These are phyloP conservation scores for Penicillium polonicum DNA, from an alignment of 2,329 filamentous ascomycete genomes.

Conservation along the genomic window DNA sequence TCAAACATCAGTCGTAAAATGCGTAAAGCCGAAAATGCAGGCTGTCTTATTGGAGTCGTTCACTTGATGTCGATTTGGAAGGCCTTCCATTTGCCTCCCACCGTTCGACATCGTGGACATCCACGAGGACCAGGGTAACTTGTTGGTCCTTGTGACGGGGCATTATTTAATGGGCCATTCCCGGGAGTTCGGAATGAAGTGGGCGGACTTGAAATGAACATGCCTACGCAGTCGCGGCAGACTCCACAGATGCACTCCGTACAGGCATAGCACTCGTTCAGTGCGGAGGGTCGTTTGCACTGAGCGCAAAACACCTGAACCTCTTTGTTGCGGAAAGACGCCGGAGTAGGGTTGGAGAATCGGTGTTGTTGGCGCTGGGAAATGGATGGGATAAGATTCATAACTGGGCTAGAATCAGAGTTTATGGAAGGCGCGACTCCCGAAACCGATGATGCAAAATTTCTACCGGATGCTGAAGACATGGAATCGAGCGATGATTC, in stretches of 20 bases:
- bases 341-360: slow-evolving; percentile 55
- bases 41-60: slow-evolving; percentile 12
- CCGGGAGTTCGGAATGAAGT: slow-evolving; percentile 38
- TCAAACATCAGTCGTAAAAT: slow-evolving; percentile 33
- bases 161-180: slow-evolving; percentile 22
- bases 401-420: slow-evolving; percentile 61
- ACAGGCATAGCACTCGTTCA: slow-evolving; percentile 87
- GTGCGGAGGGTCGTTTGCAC: slow-evolving; percentile 71
- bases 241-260: slow-evolving; percentile 95
- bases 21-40: slow-evolving; percentile 25
- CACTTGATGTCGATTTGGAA: slow-evolving; percentile 51
- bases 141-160: slow-evolving; percentile 30
- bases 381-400: slow-evolving; percentile 40
- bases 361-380: slow-evolving; percentile 41
- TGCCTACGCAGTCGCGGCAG: slow-evolving; percentile 75
- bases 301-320: slow-evolving; percentile 92
- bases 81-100: slow-evolving; percentile 49
- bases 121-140: slow-evolving; percentile 42
- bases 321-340: slow-evolving; percentile 44
- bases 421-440: slow-evolving; percentile 69
- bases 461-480: slow-evolving; percentile 56
- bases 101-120: slow-evolving; percentile 47
- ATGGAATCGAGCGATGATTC: slow-evolving; percentile 69
- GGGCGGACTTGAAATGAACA: slow-evolving; percentile 46
- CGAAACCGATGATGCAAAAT: slow-evolving; percentile 67